These are phyloP conservation scores for Cladorrhinum samala DNA, from an alignment of 495 filamentous ascomycete species.

Conservation along the genomic window DNA sequence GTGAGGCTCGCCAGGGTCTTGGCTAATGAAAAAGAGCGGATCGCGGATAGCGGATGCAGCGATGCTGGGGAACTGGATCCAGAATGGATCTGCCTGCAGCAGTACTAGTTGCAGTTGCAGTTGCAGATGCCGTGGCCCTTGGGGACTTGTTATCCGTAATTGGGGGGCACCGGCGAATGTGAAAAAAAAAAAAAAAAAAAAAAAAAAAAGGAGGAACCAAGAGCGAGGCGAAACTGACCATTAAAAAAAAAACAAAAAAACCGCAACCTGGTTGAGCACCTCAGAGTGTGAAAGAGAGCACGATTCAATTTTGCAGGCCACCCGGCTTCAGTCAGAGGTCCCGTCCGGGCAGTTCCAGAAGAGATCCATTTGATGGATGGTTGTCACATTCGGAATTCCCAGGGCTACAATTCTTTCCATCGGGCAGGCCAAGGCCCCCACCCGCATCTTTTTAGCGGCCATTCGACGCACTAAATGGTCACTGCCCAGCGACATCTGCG, in stretches of 20 bases:
- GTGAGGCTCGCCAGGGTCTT: slow-evolving; percentile 22
- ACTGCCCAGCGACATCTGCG: neutral
- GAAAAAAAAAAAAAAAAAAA: slow-evolving; percentile 4
- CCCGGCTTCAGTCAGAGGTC: neutral
- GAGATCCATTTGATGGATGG: no score
- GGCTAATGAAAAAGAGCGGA: slow-evolving; percentile 2
- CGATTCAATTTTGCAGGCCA: no score
- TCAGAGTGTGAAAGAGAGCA: no score
- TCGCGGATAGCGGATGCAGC: neutral
- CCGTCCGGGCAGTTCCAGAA: neutral
- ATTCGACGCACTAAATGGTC: neutral
- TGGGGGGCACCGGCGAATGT: no score
- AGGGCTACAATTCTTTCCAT: slow-evolving; percentile 16
- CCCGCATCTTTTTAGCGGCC: neutral
- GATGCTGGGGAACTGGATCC: no score
- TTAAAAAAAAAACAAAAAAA: no score
- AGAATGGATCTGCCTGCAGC: neutral
- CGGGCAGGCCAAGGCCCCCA: slow-evolving; percentile 2
- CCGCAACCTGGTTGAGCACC: no score
- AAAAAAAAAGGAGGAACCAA: neutral
- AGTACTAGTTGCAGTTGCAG: no score
- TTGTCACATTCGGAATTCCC: slow-evolving; percentile 23
- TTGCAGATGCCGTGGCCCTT: no score
- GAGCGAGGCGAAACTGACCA: no score
- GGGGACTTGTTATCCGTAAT: no score